Conservation (phyloP, 495 filamentous ascomycete species). For the Xylaria grammica region DNA sequence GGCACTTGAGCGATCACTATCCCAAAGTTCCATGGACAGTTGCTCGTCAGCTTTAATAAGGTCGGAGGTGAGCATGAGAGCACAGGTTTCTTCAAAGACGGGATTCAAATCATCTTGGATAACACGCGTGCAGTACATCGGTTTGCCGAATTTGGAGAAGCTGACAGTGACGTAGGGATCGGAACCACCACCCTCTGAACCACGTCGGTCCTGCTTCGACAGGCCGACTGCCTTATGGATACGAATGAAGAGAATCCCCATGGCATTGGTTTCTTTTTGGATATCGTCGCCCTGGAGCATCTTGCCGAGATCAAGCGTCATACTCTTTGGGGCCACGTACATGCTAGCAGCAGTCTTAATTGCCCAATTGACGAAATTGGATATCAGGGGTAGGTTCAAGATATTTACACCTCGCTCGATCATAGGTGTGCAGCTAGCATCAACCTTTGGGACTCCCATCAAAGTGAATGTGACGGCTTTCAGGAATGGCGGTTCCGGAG, state of each 20-base stretch:
- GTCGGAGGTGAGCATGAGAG: slow-evolving; percentile 82
- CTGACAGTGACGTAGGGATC: slow-evolving; percentile 85
- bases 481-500: slow-evolving; percentile 86
- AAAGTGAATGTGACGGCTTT: slow-evolving; percentile 92
- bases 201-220: slow-evolving; percentile 88
- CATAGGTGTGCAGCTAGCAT: slow-evolving; percentile 92
- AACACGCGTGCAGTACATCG: slow-evolving; percentile 95
- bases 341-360: slow-evolving; percentile 84
- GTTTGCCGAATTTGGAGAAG: slow-evolving; percentile 88
- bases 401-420: slow-evolving; percentile 87
- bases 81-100: slow-evolving; percentile 89
- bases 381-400: slow-evolving; percentile 89
- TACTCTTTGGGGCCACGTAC: slow-evolving; percentile 95
- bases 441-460: slow-evolving; percentile 88
- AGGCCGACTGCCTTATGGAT: slow-evolving; percentile 87
- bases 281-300: slow-evolving; percentile 90
- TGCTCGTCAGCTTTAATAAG: slow-evolving; percentile 92
- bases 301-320: slow-evolving; percentile 89
- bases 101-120: slow-evolving; percentile 95
- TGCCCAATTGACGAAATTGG: slow-evolving; percentile 96
- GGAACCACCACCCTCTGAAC: slow-evolving; percentile 84
- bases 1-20: slow-evolving; percentile 84
- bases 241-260: slow-evolving; percentile 88
- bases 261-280: slow-evolving; percentile 80
- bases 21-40: slow-evolving; percentile 93